These are phyloP conservation scores for Drosera capensis DNA, from an alignment of 148 eudicot species.

Conservation along the genomic window DNA sequence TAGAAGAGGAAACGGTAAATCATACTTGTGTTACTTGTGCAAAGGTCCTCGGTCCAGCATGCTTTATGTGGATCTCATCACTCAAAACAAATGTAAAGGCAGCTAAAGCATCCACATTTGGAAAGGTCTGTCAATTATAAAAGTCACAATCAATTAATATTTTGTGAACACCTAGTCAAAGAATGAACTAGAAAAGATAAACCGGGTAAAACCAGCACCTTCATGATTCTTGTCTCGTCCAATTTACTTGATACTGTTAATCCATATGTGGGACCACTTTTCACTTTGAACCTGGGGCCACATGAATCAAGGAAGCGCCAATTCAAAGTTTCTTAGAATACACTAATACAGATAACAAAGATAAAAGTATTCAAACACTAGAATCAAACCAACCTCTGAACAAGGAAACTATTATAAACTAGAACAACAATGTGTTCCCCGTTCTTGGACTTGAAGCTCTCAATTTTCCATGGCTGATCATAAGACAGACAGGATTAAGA, in stretches of 20 bases:
- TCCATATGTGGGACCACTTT: slow-evolving; percentile 21
- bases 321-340: too few relatives aligned
- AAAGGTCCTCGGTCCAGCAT: slow-evolving; percentile 38
- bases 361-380: not conserved
- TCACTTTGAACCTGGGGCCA: slow-evolving; percentile 34
- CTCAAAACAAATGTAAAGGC: slow-evolving; percentile 57
- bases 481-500: slow-evolving; percentile 12
- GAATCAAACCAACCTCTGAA: slow-evolving; percentile 41
- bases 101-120: slow-evolving; percentile 45
- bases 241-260: slow-evolving; percentile 22
- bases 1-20: slow-evolving; percentile 1
- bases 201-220: slow-evolving; percentile 27
- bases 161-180: slow-evolving; percentile 1
- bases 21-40: slow-evolving; percentile 70
- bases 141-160: not conserved
- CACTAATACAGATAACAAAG: slow-evolving; percentile 7
- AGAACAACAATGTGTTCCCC: slow-evolving; percentile 30
- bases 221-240: slow-evolving; percentile 32
- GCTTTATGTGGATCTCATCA: slow-evolving; percentile 24
- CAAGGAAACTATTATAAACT: slow-evolving; percentile 40
- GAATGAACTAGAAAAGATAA: not conserved
- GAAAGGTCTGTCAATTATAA: slow-evolving; percentile 41
- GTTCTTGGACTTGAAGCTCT: slow-evolving; percentile 24
- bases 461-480: slow-evolving; percentile 53
- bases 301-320: slow-evolving; percentile 1